phyloP scores from a whole-genome alignment of 768 basidiomycete genomes.

The Russula sp. region DNA sequence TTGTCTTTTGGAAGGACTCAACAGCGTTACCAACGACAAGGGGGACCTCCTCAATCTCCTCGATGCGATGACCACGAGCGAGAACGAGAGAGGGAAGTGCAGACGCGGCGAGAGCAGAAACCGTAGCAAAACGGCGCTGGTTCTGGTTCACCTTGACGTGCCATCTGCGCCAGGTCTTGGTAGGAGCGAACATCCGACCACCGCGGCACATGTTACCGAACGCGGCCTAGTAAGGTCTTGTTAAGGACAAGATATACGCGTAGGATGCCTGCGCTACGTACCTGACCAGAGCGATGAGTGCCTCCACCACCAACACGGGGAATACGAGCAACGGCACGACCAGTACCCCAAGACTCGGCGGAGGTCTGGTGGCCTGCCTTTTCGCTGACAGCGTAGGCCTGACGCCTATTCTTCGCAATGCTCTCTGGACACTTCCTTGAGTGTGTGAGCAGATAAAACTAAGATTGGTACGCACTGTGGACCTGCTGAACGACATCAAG shows the following conservation, averaged over 20 bases:
- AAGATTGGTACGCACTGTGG: constrained; percentile 77
- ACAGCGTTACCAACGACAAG: constrained; percentile 75
- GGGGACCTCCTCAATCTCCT: constrained; percentile 93
- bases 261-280: constrained; percentile 30
- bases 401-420: constrained; percentile 96
- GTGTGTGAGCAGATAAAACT: neutral
- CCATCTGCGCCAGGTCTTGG: constrained; percentile 99
- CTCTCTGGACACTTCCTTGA: constrained; percentile 57
- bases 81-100: constrained; percentile 97
- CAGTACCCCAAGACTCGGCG: constrained; percentile 99
- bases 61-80: constrained; percentile 98
- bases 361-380: constrained; percentile 99
- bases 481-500: constrained; percentile 98
- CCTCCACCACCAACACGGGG: constrained; percentile 99
- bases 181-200: constrained; percentile 99
- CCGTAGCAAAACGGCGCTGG: constrained; percentile 96
- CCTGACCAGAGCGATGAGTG: constrained; percentile 97
- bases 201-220: constrained; percentile 99
- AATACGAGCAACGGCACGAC: constrained; percentile 99
- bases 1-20: constrained; percentile 93
- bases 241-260: constrained; percentile 1
- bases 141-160: constrained; percentile 99
- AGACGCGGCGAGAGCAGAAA: constrained; percentile 96
- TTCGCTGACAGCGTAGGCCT: constrained; percentile 93
- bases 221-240: constrained; percentile 57